phyloP scores from a whole-genome alignment of 1,284 basidiomycete genomes.

The Moesziomyces parantarcticus region DNA sequence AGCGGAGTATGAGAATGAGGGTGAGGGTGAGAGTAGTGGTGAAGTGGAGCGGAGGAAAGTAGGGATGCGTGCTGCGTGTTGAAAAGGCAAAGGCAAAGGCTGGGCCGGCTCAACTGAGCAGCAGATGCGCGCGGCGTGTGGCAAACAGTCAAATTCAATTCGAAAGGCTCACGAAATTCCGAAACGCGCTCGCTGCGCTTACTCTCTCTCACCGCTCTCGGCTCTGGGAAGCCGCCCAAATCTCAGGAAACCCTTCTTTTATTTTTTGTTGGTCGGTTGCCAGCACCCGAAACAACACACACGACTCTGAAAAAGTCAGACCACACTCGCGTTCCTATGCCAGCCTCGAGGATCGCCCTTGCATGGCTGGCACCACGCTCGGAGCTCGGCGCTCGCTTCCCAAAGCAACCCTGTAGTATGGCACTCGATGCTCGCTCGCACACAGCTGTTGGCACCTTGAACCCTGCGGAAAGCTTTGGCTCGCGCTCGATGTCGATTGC shows the following conservation, averaged over 20 bases:
- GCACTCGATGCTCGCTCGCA: too few species aligned
- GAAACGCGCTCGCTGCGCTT: not conserved
- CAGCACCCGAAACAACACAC: not conserved
- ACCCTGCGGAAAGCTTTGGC: too few species aligned
- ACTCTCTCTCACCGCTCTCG: too few species aligned
- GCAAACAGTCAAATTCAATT: not conserved
- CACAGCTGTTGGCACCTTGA: too few species aligned
- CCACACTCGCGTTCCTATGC: too few species aligned
- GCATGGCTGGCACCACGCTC: too few species aligned
- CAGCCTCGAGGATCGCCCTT: too few species aligned
- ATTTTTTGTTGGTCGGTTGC: not conserved
- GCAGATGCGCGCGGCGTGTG: not conserved
- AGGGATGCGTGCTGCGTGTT: not conserved
- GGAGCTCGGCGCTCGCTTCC: too few species aligned
- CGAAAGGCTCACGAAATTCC: not conserved
- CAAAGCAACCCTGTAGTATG: too few species aligned
- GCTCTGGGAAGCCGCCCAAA: too few species aligned
- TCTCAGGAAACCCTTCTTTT: not conserved
- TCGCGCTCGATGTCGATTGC: not conserved
- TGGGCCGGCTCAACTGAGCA: not conserved
- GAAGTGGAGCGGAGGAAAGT: not conserved
- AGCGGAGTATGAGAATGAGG: not conserved
- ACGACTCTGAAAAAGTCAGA: too few species aligned
- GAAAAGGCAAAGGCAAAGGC: too few species aligned
- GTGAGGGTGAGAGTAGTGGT: constrained; percentile 2